Percentiles rank a stretch among this genome's conserved stretches.
Evolutionary conservation across 179 eudicot genomes (phyloP).

Genomic region (Drosera spatulata): DNA sequence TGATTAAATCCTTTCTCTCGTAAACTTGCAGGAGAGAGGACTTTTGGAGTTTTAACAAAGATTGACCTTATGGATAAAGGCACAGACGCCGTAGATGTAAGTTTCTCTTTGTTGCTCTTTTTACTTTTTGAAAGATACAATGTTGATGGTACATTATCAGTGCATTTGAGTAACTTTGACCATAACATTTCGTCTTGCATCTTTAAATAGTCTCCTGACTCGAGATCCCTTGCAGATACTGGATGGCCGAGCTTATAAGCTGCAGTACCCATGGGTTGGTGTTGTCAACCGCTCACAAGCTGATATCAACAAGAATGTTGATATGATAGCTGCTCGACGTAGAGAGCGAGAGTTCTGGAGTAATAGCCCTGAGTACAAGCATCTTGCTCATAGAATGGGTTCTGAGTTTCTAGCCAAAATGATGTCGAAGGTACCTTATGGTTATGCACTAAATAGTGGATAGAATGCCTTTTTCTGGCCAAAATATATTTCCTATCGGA

Average conservation of each 20-base stretch:
- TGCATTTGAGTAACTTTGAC: background rate
- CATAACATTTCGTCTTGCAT: background rate
- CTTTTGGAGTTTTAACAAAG: slow-evolving; percentile 95
- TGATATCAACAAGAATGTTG: slow-evolving; percentile 92
- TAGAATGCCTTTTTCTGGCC: slow-evolving; percentile 1
- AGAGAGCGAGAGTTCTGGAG: slow-evolving; percentile 93
- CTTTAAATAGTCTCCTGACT: background rate
- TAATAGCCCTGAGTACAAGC: slow-evolving; percentile 93
- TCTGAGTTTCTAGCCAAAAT: slow-evolving; percentile 93
- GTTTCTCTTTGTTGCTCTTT: background rate
- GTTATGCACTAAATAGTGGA: background rate
- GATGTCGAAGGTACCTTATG: slow-evolving; percentile 52
- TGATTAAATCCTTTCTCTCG: background rate
- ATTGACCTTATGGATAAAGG: slow-evolving; percentile 99
- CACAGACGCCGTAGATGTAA: slow-evolving; percentile 90
- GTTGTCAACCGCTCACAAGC: slow-evolving; percentile 99
- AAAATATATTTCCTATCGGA: background rate
- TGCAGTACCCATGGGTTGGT: slow-evolving; percentile 99
- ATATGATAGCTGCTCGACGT: slow-evolving; percentile 79
- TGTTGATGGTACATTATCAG: no score
- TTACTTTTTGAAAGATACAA: background rate
- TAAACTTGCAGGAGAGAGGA: slow-evolving; percentile 66
- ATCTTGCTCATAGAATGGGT: slow-evolving; percentile 93
- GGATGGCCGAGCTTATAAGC: slow-evolving; percentile 94
- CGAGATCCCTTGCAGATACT: slow-evolving; percentile 41